Percentiles rank a stretch among this genome's conserved stretches.
Conservation (phyloP, 106 monocot genomes). For the Posidonia australis region DNA sequence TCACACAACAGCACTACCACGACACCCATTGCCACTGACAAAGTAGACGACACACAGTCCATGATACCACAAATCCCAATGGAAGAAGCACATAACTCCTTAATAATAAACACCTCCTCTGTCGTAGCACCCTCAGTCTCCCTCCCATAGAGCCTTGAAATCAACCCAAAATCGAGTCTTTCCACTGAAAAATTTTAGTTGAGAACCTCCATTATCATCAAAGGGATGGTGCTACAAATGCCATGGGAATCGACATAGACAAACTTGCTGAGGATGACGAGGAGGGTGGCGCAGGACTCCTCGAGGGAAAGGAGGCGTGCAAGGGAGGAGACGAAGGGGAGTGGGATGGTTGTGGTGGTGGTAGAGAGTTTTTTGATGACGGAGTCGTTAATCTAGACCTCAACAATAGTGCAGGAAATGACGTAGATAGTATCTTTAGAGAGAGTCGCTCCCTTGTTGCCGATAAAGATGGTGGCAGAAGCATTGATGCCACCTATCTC, state of each 20-base stretch:
- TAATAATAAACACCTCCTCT: conserved; percentile 24
- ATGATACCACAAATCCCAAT: conserved; percentile 46
- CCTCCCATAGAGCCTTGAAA: conserved; percentile 26
- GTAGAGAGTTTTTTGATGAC: conserved; percentile 59
- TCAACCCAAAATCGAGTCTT: conserved; percentile 47
- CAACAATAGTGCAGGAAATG: conserved; percentile 23
- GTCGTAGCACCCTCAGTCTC: conserved; percentile 19
- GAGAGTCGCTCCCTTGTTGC: conserved; percentile 56
- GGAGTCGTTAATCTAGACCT: conserved; percentile 48
- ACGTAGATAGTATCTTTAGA: conserved; percentile 42
- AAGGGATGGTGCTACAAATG: conserved; percentile 28
- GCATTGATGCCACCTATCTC: too few species aligned
- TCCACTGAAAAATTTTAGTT: conserved; percentile 16
- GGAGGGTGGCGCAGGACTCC: conserved; percentile 54
- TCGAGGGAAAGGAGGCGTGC: conserved; percentile 18
- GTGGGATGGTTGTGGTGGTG: background rate
- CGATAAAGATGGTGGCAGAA: conserved; percentile 25
- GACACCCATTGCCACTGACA: conserved; percentile 45
- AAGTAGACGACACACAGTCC: conserved; percentile 41
- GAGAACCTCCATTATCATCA: conserved; percentile 30
- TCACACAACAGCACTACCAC: conserved; percentile 82
- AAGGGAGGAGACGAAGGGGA: background rate
- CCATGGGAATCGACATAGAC: conserved; percentile 31
- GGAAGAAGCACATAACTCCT: conserved; percentile 22
- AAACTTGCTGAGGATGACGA: conserved; percentile 73